Percentiles rank a stretch among this genome's conserved stretches.
Evolutionary conservation across 139 green algal genomes (phyloP).

Genomic region (Protoeuglena noctilucae): DNA sequence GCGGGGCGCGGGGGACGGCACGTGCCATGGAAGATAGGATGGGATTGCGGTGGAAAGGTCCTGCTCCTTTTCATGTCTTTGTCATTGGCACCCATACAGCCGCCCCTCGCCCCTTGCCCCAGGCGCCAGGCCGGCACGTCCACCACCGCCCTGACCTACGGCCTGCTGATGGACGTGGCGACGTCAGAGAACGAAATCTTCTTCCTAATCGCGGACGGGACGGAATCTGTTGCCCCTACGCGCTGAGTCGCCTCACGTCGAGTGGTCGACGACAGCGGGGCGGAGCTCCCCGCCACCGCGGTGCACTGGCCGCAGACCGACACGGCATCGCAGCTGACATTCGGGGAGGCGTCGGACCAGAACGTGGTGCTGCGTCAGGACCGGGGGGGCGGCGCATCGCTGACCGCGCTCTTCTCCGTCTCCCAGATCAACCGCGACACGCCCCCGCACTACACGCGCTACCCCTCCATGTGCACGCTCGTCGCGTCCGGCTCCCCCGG

Average conservation of each 20-base stretch:
- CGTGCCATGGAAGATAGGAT: too few species aligned
- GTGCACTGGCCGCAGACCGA: not conserved
- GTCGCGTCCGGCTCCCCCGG: not conserved
- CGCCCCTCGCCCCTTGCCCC: too few species aligned
- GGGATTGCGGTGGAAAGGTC: too few species aligned
- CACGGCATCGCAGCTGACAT: not conserved
- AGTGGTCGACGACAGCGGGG: too few species aligned
- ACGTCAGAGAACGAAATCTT: not conserved
- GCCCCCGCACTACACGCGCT: not conserved
- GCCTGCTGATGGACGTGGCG: not conserved
- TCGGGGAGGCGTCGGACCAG: not conserved
- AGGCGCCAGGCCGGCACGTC: too few species aligned
- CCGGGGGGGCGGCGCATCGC: not conserved
- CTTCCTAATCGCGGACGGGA: too few species aligned
- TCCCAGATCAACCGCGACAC: not conserved
- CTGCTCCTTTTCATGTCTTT: too few species aligned
- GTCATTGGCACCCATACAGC: too few species aligned
- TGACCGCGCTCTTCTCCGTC: not conserved
- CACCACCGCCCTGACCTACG: not conserved
- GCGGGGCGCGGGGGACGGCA: too few species aligned
- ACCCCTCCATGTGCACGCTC: not conserved
- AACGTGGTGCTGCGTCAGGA: conserved; percentile 3
- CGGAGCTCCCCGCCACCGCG: too few species aligned
- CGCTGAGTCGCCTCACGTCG: too few species aligned
- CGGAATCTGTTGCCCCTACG: too few species aligned